These are phyloP conservation scores for Neurospora africana DNA, from an alignment of 495 filamentous ascomycete genomes.

Conservation along the genomic window DNA sequence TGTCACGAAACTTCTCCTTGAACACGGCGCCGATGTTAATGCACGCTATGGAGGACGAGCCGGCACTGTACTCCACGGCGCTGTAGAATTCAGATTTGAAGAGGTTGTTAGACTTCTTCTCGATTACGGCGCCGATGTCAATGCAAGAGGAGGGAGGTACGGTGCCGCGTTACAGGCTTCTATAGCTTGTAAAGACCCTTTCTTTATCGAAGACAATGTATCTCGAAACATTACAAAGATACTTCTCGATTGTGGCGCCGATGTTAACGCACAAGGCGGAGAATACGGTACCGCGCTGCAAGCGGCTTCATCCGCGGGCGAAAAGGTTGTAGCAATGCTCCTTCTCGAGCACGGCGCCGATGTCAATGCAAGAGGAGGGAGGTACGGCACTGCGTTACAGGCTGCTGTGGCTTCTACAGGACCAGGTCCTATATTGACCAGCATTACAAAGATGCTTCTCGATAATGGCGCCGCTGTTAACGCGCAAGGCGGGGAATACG, in stretches of 20 bases:
- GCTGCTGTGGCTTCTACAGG: not conserved
- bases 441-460: not conserved
- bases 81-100: not conserved
- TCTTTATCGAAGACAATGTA: too few relatives aligned
- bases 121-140: slow-evolving; percentile 15
- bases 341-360: too few relatives aligned
- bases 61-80: too few relatives aligned
- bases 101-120: not conserved
- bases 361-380: too few relatives aligned
- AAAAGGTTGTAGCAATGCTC: too few relatives aligned
- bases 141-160: slow-evolving; percentile 10
- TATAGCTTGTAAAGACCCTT: too few relatives aligned
- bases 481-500: slow-evolving; percentile 11
- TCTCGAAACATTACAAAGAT: too few relatives aligned
- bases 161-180: slow-evolving; percentile 6
- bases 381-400: not conserved
- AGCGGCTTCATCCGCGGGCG: too few relatives aligned
- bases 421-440: not conserved
- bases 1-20: slow-evolving; percentile 1
- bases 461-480: slow-evolving; percentile 15
- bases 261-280: too few relatives aligned
- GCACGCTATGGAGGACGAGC: too few relatives aligned
- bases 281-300: too few relatives aligned
- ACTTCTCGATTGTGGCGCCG: too few relatives aligned
- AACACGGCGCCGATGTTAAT: slow-evolving; percentile 2